phyloP scores from a whole-genome alignment of 2,329 filamentous ascomycete genomes.

The Zopfia rhizophila region DNA sequence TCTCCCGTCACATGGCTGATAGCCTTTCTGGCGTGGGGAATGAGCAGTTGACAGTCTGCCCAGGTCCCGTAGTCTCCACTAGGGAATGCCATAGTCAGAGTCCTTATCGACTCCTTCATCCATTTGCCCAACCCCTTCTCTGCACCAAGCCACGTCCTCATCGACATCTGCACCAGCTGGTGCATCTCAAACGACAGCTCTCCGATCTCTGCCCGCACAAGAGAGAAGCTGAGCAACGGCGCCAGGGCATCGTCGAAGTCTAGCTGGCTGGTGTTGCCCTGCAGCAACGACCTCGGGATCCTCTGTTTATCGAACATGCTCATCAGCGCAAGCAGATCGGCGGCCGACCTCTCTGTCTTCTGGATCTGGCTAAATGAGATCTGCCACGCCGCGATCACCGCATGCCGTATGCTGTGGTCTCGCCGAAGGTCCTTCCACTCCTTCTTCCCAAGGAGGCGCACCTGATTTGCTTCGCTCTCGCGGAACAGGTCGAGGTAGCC shows the following conservation, averaged over 20 bases:
- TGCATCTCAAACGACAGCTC: constrained; percentile 18
- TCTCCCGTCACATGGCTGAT: constrained; percentile 4
- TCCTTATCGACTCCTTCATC: constrained; percentile 9
- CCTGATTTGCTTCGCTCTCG: constrained; percentile 42
- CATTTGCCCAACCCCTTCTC: constrained; percentile 12
- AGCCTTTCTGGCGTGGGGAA: constrained; percentile 17
- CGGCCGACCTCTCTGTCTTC: constrained; percentile 38
- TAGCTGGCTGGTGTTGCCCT: constrained; percentile 15
- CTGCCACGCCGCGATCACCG: constrained; percentile 50
- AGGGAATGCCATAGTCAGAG: constrained; percentile 9
- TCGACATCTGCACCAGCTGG: constrained; percentile 22
- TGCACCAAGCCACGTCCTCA: constrained; percentile 19
- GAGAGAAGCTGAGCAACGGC: constrained; percentile 21
- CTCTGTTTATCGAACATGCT: constrained; percentile 27
- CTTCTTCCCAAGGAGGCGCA: constrained; percentile 28
- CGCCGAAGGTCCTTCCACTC: constrained; percentile 39
- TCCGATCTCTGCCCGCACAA: constrained; percentile 16
- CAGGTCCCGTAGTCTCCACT: constrained; percentile 13
- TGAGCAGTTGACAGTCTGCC: constrained; percentile 9
- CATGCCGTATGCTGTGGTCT: constrained; percentile 42
- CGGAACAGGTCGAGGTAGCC: constrained; percentile 54
- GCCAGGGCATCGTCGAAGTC: constrained; percentile 26
- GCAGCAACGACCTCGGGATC: constrained; percentile 20
- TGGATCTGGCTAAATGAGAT: constrained; percentile 46
- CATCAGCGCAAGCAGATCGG: constrained; percentile 54